A percentile compares a stretch with the other conserved stretches of the same genome.
Conservation (phyloP, 257 asterid species). For the Solanum microdontum region DNA sequence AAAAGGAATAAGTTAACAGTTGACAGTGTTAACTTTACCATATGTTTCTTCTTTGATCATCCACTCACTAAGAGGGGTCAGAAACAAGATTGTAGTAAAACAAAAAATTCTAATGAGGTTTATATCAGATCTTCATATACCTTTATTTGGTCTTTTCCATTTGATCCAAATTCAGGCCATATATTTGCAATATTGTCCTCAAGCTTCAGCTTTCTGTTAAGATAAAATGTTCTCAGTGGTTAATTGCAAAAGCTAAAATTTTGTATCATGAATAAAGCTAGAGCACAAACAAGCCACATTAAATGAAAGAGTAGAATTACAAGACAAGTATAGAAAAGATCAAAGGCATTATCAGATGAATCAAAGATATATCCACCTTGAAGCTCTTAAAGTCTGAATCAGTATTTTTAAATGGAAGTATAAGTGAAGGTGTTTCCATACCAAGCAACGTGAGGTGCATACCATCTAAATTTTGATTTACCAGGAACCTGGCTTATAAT, state of each 20-base stretch:
- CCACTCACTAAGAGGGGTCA: neutral
- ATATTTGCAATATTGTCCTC: conserved; percentile 58
- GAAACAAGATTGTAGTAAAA: neutral
- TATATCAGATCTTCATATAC: conserved; percentile 22
- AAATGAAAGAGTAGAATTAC: neutral
- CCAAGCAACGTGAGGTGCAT: neutral
- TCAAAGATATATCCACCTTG: neutral
- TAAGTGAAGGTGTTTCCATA: neutral
- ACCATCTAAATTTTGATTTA: neutral
- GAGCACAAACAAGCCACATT: neutral
- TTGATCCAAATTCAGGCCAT: conserved; percentile 83
- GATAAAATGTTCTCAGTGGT: conserved; percentile 6
- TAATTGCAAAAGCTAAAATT: neutral
- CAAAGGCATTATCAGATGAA: neutral
- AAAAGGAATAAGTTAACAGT: neutral
- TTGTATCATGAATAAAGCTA: neutral
- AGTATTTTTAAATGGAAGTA: neutral
- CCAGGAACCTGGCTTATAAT: neutral
- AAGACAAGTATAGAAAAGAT: neutral
- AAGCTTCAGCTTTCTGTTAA: conserved; percentile 67
- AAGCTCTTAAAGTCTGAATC: neutral
- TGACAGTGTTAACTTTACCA: neutral
- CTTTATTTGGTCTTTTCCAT: conserved; percentile 76
- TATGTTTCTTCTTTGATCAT: neutral
- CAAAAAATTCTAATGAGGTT: neutral